Conservation (phyloP, 345 rosid species). For the Syzygium grande region DNA sequence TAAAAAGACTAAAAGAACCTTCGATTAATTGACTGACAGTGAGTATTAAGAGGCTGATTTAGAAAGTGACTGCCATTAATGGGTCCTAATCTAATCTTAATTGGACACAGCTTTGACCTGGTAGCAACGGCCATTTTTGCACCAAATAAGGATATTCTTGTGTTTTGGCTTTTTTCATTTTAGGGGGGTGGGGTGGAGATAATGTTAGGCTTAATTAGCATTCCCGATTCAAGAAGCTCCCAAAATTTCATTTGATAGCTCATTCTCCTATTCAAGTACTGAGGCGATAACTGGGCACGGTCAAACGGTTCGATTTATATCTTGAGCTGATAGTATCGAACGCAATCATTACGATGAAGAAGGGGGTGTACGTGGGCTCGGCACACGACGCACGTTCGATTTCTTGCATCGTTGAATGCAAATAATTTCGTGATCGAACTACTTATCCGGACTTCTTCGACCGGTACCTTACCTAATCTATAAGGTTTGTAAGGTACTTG, state of each 20-base stretch:
- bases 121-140: no score
- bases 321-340: not conserved
- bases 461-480: not conserved
- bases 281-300: not conserved
- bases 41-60: no score
- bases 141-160: no score
- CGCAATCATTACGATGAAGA: not conserved
- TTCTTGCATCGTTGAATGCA: not conserved
- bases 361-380: not conserved
- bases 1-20: no score
- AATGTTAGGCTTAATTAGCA: not conserved
- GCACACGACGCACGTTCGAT: not conserved
- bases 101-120: not conserved
- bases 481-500: not conserved
- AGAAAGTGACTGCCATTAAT: not conserved
- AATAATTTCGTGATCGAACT: not conserved
- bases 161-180: not conserved
- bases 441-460: not conserved
- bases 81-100: not conserved
- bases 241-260: not conserved
- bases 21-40: no score
- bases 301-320: not conserved
- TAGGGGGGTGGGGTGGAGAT: not conserved
- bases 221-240: not conserved
- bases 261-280: not conserved